phyloP scores from a whole-genome alignment of 805 yeast genomes.

The Starmerella potacharoeniae region DNA sequence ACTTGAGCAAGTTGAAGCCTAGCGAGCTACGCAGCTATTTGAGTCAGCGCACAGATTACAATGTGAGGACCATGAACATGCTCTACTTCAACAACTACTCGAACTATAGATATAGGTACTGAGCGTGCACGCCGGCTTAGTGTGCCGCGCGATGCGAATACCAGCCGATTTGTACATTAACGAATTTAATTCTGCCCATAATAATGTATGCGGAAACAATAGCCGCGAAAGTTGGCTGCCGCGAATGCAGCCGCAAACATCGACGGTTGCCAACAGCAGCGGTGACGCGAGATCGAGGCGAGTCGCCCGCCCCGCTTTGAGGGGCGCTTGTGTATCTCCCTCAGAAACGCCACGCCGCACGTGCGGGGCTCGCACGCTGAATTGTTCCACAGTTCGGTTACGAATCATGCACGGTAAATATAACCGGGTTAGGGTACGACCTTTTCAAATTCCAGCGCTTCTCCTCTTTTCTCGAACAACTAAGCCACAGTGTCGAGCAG shows the following conservation, averaged over 20 bases:
- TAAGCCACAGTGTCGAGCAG: not conserved
- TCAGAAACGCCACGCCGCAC: not conserved
- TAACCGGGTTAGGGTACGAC: not conserved
- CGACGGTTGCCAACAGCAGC: too few species aligned
- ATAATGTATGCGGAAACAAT: too few species aligned
- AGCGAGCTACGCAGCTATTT: slow-evolving; percentile 24
- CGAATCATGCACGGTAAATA: not conserved
- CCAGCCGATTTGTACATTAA: too few species aligned
- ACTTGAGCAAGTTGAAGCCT: slow-evolving; percentile 53
- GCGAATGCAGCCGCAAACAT: too few species aligned
- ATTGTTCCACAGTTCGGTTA: not conserved
- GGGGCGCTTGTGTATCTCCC: not conserved
- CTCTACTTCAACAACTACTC: slow-evolving; percentile 16
- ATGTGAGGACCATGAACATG: slow-evolving; percentile 13
- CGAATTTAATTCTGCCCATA: too few species aligned
- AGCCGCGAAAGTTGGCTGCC: too few species aligned
- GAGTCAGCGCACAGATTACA: slow-evolving; percentile 19
- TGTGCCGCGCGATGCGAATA: too few species aligned
- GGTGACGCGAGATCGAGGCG: too few species aligned
- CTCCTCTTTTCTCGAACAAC: not conserved
- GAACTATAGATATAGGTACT: not conserved
- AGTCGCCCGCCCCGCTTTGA: too few species aligned
- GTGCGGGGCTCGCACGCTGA: not conserved
- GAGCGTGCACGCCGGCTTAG: not conserved
- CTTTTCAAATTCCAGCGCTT: not conserved